Percentiles rank a stretch among this genome's conserved stretches.
Conservation (phyloP, 768 basidiomycete species). For the Chlorophyllum brunneum region DNA sequence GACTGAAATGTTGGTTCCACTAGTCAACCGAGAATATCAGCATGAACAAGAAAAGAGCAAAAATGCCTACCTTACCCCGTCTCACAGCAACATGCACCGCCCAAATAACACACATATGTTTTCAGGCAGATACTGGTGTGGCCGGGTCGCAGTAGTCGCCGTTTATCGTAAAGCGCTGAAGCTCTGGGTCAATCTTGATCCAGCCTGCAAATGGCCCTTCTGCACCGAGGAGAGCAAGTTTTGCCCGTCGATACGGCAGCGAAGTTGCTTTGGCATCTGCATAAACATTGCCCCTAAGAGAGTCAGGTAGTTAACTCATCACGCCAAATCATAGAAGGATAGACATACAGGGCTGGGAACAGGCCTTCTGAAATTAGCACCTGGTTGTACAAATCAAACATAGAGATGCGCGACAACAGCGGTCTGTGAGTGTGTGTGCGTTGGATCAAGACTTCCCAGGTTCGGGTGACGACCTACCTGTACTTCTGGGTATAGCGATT, state of each 20-base stretch:
- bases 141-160: neutral
- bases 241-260: constrained; percentile 44
- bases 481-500: constrained; percentile 60
- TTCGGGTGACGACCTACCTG: constrained; percentile 40
- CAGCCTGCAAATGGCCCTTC: constrained; percentile 57
- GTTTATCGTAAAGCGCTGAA: constrained; percentile 45
- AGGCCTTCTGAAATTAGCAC: constrained; percentile 11
- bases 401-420: constrained; percentile 31
- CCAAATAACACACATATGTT: neutral
- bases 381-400: constrained; percentile 44
- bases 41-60: too few species aligned
- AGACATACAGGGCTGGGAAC: neutral
- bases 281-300: constrained; percentile 2
- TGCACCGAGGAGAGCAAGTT: constrained; percentile 39
- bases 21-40: neutral
- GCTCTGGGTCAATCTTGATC: constrained; percentile 48
- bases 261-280: constrained; percentile 8
- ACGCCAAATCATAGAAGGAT: neutral
- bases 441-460: too few species aligned
- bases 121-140: too few species aligned
- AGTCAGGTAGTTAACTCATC: neutral
- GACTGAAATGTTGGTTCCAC: neutral
- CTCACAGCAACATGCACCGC: too few species aligned
- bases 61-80: too few species aligned
- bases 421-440: constrained; percentile 23